phyloP scores from a whole-genome alignment of 805 yeast species.

The Barnettozyma wickerhamii region DNA sequence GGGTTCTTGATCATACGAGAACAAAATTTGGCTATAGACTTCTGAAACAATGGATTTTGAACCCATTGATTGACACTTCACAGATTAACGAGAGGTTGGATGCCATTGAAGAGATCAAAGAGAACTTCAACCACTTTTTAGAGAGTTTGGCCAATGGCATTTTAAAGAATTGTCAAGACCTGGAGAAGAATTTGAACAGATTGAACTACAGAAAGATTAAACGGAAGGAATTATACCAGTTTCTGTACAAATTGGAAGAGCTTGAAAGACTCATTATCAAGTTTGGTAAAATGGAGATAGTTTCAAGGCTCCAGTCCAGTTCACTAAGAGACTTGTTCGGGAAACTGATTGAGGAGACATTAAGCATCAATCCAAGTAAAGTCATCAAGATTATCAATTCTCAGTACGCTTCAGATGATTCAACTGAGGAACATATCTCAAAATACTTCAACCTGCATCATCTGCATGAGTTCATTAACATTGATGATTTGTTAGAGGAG shows the following conservation, averaged over 20 bases:
- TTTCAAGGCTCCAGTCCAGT: conserved; percentile 23
- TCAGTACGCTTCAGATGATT: conserved; percentile 45
- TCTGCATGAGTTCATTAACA: conserved; percentile 24
- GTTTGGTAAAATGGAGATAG: conserved; percentile 26
- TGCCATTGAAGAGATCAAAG: conserved; percentile 50
- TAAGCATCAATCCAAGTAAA: conserved; percentile 28
- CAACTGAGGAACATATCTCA: conserved; percentile 42
- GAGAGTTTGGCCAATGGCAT: conserved; percentile 29
- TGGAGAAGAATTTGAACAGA: conserved; percentile 53
- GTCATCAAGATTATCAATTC: conserved; percentile 48
- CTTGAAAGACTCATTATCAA: conserved; percentile 28
- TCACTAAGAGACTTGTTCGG: conserved; percentile 36
- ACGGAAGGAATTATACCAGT: conserved; percentile 54
- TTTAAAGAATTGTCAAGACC: conserved; percentile 43
- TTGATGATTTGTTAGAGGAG: conserved; percentile 24
- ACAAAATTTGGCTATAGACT: conserved; percentile 73
- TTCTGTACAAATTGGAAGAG: conserved; percentile 39
- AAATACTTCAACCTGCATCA: conserved; percentile 37
- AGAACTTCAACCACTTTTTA: conserved; percentile 35
- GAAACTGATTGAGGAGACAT: conserved; percentile 32
- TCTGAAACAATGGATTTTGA: conserved; percentile 66
- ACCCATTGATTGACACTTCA: conserved; percentile 57
- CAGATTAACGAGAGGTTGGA: conserved; percentile 57
- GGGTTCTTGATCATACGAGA: conserved; percentile 77
- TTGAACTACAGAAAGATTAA: conserved; percentile 56